These are phyloP conservation scores for Ascosphaera aggregata DNA, from an alignment of 2,329 filamentous ascomycete species.

Conservation along the genomic window DNA sequence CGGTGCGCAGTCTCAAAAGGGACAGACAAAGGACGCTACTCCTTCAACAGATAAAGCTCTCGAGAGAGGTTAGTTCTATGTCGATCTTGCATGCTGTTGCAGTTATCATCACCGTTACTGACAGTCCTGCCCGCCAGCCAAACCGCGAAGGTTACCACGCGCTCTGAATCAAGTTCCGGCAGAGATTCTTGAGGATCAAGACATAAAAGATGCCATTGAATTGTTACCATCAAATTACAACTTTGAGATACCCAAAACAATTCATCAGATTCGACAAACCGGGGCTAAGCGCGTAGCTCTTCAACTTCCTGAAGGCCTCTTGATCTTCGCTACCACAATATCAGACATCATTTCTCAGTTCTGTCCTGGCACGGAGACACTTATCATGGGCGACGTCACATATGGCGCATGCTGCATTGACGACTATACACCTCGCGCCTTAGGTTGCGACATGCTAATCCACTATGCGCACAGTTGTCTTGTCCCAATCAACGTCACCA, in stretches of 20 bases:
- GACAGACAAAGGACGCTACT: conserved; percentile 23
- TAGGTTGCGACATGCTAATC: conserved; percentile 83
- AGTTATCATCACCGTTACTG: not conserved
- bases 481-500: conserved; percentile 87
- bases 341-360: conserved; percentile 92
- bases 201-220: conserved; percentile 66
- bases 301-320: conserved; percentile 90
- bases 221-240: conserved; percentile 91
- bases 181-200: conserved; percentile 63
- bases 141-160: conserved; percentile 47
- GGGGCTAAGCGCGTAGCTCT: conserved; percentile 65
- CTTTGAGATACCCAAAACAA: conserved; percentile 96
- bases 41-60: conserved; percentile 22
- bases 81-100: conserved; percentile 1
- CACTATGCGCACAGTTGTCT: conserved; percentile 96
- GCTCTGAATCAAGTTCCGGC: conserved; percentile 79
- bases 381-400: conserved; percentile 98
- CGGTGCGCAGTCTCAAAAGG: conserved; percentile 29
- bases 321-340: conserved; percentile 91
- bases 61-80: conserved; percentile 15
- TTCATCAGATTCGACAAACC: conserved; percentile 69
- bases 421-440: conserved; percentile 83
- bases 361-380: conserved; percentile 70
- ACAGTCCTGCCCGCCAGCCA: conserved; percentile 31
- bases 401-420: conserved; percentile 98